phyloP scores from a whole-genome alignment of 768 basidiomycete genomes.

The Chalciporus pseudorubinellus region DNA sequence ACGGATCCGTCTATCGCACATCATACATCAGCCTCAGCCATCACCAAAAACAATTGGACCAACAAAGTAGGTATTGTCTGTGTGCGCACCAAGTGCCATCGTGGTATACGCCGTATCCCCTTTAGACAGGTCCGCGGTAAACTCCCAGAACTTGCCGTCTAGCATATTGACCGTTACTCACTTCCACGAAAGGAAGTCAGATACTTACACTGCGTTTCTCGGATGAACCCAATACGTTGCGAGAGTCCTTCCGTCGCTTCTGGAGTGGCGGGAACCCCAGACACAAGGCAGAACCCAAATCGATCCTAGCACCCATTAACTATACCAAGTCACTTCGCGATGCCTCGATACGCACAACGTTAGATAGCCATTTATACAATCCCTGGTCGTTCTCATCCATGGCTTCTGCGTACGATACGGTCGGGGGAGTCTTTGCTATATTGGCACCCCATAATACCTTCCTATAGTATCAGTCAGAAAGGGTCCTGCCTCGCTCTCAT shows the following conservation, averaged over 20 bases:
- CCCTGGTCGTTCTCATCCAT: slow-evolving; percentile 66
- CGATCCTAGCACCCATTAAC: slow-evolving; percentile 51
- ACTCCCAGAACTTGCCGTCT: slow-evolving; percentile 98
- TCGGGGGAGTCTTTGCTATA: slow-evolving; percentile 73
- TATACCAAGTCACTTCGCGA: neutral
- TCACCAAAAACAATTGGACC: slow-evolving; percentile 8
- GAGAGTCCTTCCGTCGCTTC: slow-evolving; percentile 83
- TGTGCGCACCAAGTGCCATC: slow-evolving; percentile 82
- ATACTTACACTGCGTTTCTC: slow-evolving; percentile 71
- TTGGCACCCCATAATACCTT: slow-evolving; percentile 80
- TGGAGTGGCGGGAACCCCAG: slow-evolving; percentile 74
- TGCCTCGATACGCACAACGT: slow-evolving; percentile 54
- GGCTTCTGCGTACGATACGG: slow-evolving; percentile 66
- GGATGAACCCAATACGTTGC: slow-evolving; percentile 78
- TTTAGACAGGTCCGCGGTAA: slow-evolving; percentile 85
- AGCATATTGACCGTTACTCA: slow-evolving; percentile 35
- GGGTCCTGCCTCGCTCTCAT: no score
- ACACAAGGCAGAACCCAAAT: slow-evolving; percentile 88
- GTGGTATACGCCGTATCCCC: slow-evolving; percentile 96
- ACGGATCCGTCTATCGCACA: slow-evolving; percentile 74
- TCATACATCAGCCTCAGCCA: slow-evolving; percentile 11
- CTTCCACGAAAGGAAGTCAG: slow-evolving; percentile 1
- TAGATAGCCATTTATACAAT: slow-evolving; percentile 76
- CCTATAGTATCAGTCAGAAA: slow-evolving; percentile 26
- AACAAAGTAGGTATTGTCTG: slow-evolving; percentile 60